Evolutionary conservation across 176 grass and related monocot species (phyloP).

Genomic region (Typha latifolia): DNA sequence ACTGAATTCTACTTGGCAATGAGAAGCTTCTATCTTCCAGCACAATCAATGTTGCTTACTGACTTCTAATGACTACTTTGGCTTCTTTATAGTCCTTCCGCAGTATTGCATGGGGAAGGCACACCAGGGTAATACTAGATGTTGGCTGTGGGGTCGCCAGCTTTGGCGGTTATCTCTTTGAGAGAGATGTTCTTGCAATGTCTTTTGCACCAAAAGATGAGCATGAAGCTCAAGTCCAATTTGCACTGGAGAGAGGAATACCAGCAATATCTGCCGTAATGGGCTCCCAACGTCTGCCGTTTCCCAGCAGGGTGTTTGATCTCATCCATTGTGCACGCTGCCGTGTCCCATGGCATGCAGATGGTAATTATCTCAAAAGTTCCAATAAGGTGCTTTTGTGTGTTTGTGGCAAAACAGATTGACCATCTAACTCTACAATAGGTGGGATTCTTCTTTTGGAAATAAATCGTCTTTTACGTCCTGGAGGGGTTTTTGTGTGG

Average conservation of each 20-base stretch:
- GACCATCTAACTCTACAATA: neutral
- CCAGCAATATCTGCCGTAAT: neutral
- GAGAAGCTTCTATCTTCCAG: neutral
- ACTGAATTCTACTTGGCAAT: neutral
- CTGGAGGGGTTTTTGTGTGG: conserved; percentile 89
- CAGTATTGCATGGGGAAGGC: conserved; percentile 73
- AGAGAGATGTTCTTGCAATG: neutral
- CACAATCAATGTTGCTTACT: neutral
- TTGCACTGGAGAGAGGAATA: neutral
- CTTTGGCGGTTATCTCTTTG: neutral
- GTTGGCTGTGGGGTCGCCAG: conserved; percentile 45
- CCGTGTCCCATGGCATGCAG: neutral
- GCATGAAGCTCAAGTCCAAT: neutral
- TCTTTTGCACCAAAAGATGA: neutral
- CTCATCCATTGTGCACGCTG: neutral
- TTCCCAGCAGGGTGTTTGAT: neutral
- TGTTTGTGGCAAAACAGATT: neutral
- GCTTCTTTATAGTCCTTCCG: conserved; percentile 36
- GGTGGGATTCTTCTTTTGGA: conserved; percentile 80
- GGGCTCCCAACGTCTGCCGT: neutral
- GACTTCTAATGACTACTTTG: neutral
- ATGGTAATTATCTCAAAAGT: neutral
- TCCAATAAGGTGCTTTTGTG: neutral
- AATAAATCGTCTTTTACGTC: conserved; percentile 80
- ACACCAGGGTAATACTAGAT: conserved; percentile 67